These are phyloP conservation scores for Rhytidiadelphus loreus DNA, from an alignment of 225 moss, liverwort and hornwort genomes.

Conservation along the genomic window DNA sequence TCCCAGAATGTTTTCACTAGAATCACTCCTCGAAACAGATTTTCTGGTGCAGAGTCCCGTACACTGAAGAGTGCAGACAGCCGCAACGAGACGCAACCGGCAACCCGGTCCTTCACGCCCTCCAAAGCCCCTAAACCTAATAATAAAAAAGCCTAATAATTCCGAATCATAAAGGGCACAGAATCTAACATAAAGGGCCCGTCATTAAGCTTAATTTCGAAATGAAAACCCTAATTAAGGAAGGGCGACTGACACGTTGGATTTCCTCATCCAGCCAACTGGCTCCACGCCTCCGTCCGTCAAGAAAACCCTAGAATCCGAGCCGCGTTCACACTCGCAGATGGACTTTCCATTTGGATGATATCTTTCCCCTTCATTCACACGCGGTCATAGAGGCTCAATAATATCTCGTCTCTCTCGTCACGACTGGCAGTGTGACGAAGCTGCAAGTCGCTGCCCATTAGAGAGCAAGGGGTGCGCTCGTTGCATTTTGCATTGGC, in stretches of 20 bases:
- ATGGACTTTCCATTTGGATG: not conserved
- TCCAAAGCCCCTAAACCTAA: not conserved
- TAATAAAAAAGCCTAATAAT: not conserved
- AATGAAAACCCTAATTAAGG: not conserved
- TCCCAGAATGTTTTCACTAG: not conserved
- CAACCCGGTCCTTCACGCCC: not conserved
- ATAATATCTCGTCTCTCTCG: not conserved
- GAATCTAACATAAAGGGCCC: not conserved
- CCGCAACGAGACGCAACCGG: not conserved
- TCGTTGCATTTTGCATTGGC: not conserved
- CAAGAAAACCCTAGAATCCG: not conserved
- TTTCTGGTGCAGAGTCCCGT: not conserved
- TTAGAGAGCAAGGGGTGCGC: not conserved
- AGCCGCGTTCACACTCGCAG: not conserved
- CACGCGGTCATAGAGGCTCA: not conserved
- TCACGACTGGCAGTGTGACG: not conserved
- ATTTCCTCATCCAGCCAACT: not conserved
- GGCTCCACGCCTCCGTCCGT: not conserved
- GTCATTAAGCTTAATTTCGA: not conserved
- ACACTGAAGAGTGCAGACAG: not conserved
- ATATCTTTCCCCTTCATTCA: not conserved
- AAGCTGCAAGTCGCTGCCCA: not conserved
- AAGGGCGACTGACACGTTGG: not conserved
- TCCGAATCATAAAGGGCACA: not conserved
- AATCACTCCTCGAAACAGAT: not conserved